Evolutionary conservation across 2,329 filamentous ascomycete genomes (phyloP), one percentile per base, ranked within the genome.

Genomic region (Diaporthe citrichinensis): DNA sequence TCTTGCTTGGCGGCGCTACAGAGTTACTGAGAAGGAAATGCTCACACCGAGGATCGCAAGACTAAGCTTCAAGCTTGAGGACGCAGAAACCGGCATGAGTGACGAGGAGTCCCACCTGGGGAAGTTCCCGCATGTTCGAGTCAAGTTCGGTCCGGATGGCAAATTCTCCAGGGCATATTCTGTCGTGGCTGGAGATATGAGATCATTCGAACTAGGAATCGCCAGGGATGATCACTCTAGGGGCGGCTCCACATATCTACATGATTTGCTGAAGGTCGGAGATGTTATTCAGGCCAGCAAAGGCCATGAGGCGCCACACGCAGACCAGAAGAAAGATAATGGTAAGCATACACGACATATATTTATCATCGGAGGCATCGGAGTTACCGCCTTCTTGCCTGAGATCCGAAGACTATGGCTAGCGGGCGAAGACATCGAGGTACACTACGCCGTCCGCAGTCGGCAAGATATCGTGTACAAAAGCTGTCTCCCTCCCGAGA

Each of bases 1-100:
- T 51, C 39, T 67, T n/a, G 61, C 46, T 20, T 67, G 61, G 61
- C 39, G 46, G 39, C 46, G 39, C 46, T 67, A 46, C n/a, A 67
- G 39, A 20, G 25, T 67, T 7, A 51, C 39, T 4, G 39, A 44
- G 39, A 67, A 67, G 31, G 61, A 46, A 31, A 44, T 46, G 46
- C 61, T 67, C 25, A 67, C 61, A 28, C 6, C 61, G 23, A 44
- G 61, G 15, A 31, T 67, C 15, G 39, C 23, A 39, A 67, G 61
- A 39, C 61, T 67, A 20, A 8, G 17, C 15, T 46, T 46, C 14
- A 17, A 67, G 36, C 31, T 44, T 28, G 39, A 46, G 1, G n/a
- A 59, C 5, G 34, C 20, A 59, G 31, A 59, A 39, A 15, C 31
- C 20, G 57, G 5, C 57, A 36, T 59, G 57, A 15, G 23, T 15